These are phyloP conservation scores for Cytospora paraplurivora DNA, from an alignment of 2,329 filamentous ascomycete genomes.

Conservation along the genomic window DNA sequence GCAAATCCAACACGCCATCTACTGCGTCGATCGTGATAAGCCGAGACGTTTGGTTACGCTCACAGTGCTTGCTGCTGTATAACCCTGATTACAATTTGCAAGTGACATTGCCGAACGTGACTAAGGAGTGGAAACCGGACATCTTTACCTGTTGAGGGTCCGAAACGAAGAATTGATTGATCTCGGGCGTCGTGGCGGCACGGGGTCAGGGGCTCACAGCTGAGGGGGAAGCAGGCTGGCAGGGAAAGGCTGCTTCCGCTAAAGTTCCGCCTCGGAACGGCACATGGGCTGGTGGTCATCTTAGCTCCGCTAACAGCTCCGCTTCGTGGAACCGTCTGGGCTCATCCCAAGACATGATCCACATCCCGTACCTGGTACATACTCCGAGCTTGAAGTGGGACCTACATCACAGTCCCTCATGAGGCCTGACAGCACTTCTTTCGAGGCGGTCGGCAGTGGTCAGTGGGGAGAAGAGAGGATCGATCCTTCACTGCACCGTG, in stretches of 20 bases:
- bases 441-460: neutral
- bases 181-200: constrained; percentile 11
- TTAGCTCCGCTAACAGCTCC: constrained; percentile 25
- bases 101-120: constrained; percentile 9
- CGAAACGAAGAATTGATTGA: constrained; percentile 11
- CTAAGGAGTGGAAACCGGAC: constrained; percentile 15
- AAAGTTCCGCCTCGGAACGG: constrained; percentile 23
- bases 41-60: constrained; percentile 6
- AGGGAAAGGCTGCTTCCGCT: constrained; percentile 21
- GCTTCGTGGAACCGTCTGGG: constrained; percentile 21
- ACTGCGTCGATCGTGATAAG: constrained; percentile 1
- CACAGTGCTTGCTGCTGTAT: constrained; percentile 11
- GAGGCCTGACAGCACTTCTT: neutral
- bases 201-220: constrained; percentile 22
- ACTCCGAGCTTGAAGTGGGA: neutral
- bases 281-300: constrained; percentile 19
- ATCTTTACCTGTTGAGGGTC: constrained; percentile 19
- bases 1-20: neutral
- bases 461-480: neutral
- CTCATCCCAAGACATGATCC: constrained; percentile 7
- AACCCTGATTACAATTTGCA: constrained; percentile 20
- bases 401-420: neutral
- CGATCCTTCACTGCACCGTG: neutral
- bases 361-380: constrained; percentile 13
- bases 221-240: constrained; percentile 18